Percentiles rank a stretch among this genome's conserved stretches.
phyloP scores from a whole-genome alignment of 352 stramenopile species.

The Globisporangium canariense region DNA sequence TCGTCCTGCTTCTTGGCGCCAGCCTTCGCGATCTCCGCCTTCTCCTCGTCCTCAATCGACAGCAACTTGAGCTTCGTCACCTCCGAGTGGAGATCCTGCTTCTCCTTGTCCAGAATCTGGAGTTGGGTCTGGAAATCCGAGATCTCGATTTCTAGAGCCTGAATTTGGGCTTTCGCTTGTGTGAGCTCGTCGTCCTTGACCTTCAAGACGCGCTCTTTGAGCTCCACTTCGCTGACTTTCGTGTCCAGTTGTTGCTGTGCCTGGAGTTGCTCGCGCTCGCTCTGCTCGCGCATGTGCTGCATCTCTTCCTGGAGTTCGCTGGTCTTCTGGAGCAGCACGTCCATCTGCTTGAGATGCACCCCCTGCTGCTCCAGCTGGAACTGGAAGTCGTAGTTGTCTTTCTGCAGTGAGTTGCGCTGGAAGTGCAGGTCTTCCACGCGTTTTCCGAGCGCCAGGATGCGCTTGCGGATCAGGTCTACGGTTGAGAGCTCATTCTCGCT shows the following conservation, averaged over 20 bases:
- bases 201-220: slow-evolving; percentile 25
- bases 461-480: slow-evolving; percentile 51
- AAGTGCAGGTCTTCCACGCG: slow-evolving; percentile 67
- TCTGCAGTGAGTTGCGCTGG: slow-evolving; percentile 65
- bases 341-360: slow-evolving; percentile 44
- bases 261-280: not conserved
- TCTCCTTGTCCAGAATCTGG: slow-evolving; percentile 31
- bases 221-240: slow-evolving; percentile 13
- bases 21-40: slow-evolving; percentile 35
- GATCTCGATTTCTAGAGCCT: slow-evolving; percentile 25
- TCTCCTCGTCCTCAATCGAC: slow-evolving; percentile 49
- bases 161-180: slow-evolving; percentile 24
- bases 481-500: slow-evolving; percentile 19
- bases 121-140: slow-evolving; percentile 15
- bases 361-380: slow-evolving; percentile 60
- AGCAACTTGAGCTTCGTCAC: slow-evolving; percentile 31
- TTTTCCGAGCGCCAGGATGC: slow-evolving; percentile 58
- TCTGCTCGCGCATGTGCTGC: slow-evolving; percentile 2
- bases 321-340: slow-evolving; percentile 27
- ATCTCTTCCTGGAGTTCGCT: slow-evolving; percentile 45
- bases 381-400: slow-evolving; percentile 76
- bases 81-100: slow-evolving; percentile 27
- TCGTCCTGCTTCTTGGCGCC: slow-evolving; percentile 41
- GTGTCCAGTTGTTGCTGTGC: not conserved
- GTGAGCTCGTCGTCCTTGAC: slow-evolving; percentile 30